phyloP scores from a whole-genome alignment of 1,139 yeast species.

The Diutina neorugosa region DNA sequence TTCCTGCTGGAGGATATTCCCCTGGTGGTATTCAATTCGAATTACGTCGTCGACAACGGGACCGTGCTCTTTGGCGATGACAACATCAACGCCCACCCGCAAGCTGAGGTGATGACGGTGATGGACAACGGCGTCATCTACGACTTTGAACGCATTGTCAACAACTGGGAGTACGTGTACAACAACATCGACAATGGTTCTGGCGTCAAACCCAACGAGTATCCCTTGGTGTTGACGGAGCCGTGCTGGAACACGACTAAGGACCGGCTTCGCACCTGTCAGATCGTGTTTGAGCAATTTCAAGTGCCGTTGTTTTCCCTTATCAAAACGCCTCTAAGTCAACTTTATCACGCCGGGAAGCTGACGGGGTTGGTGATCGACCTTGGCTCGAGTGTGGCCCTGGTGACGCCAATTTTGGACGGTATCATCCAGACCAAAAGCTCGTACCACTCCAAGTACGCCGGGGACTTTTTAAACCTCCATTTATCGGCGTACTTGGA shows the following conservation, averaged over 20 bases:
- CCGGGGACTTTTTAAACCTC: constrained; percentile 57
- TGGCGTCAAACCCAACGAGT: constrained; percentile 36
- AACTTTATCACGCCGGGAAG: constrained; percentile 57
- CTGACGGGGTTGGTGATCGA: constrained; percentile 60
- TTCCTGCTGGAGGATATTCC: constrained; percentile 59
- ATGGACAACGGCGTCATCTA: constrained; percentile 55
- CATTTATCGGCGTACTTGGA: constrained; percentile 28
- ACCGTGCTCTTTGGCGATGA: constrained; percentile 40
- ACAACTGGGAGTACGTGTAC: constrained; percentile 50
- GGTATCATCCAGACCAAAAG: constrained; percentile 57
- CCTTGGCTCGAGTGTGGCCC: constrained; percentile 47
- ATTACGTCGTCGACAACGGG: constrained; percentile 30
- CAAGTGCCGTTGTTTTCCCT: constrained; percentile 58
- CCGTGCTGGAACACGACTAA: constrained; percentile 49
- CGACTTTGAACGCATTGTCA: constrained; percentile 49
- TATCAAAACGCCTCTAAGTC: constrained; percentile 59
- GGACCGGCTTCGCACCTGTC: constrained; percentile 39
- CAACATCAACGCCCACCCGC: constrained; percentile 27
- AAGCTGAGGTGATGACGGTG: constrained; percentile 46
- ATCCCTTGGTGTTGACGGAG: constrained; percentile 56
- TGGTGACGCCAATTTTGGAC: constrained; percentile 61
- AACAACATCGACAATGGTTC: constrained; percentile 31
- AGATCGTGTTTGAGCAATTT: constrained; percentile 52
- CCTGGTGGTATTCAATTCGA: constrained; percentile 42
- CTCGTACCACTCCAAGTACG: constrained; percentile 46